Percentiles rank a stretch among this genome's conserved stretches.
Conservation (phyloP, 192 early-diverging fungal species). For the Coemansia sp. region DNA sequence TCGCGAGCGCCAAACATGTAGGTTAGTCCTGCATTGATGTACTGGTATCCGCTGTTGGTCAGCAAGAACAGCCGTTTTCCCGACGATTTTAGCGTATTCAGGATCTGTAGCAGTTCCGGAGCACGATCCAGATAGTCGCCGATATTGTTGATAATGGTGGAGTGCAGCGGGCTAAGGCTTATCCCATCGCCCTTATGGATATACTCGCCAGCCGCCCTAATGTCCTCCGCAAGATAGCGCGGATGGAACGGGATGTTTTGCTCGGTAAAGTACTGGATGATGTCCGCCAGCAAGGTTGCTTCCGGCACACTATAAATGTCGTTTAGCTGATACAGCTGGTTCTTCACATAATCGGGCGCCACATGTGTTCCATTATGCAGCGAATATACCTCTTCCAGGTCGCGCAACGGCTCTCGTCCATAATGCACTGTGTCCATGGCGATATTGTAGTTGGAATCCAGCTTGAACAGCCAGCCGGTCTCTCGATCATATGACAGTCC, state of each 20-base stretch:
- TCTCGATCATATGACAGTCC: slow-evolving; percentile 59
- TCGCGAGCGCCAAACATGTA: slow-evolving; percentile 50
- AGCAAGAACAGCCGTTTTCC: slow-evolving; percentile 60
- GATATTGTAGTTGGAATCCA: slow-evolving; percentile 63
- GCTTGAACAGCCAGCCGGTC: slow-evolving; percentile 65
- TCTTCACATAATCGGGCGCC: slow-evolving; percentile 56
- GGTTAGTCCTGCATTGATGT: slow-evolving; percentile 52
- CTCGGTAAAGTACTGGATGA: slow-evolving; percentile 62
- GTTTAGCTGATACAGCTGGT: slow-evolving; percentile 60
- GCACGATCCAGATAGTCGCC: slow-evolving; percentile 51
- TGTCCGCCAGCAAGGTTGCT: slow-evolving; percentile 58
- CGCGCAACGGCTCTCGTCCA: slow-evolving; percentile 57
- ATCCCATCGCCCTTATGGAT: slow-evolving; percentile 55
- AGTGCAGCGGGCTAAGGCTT: slow-evolving; percentile 53
- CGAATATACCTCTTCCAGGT: slow-evolving; percentile 55
- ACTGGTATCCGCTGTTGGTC: slow-evolving; percentile 60
- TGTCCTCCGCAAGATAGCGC: slow-evolving; percentile 61
- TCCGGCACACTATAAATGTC: slow-evolving; percentile 61
- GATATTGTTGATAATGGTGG: slow-evolving; percentile 50
- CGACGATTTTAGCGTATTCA: slow-evolving; percentile 45
- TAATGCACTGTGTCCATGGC: slow-evolving; percentile 57
- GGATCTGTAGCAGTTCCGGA: slow-evolving; percentile 53
- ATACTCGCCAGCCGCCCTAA: slow-evolving; percentile 53
- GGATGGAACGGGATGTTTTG: slow-evolving; percentile 59
- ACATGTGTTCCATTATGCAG: slow-evolving; percentile 60